Base-by-base conservation (phyloP, 2,329 filamentous ascomycete genomes). In the Chaetomiaceae sp. region DNA sequence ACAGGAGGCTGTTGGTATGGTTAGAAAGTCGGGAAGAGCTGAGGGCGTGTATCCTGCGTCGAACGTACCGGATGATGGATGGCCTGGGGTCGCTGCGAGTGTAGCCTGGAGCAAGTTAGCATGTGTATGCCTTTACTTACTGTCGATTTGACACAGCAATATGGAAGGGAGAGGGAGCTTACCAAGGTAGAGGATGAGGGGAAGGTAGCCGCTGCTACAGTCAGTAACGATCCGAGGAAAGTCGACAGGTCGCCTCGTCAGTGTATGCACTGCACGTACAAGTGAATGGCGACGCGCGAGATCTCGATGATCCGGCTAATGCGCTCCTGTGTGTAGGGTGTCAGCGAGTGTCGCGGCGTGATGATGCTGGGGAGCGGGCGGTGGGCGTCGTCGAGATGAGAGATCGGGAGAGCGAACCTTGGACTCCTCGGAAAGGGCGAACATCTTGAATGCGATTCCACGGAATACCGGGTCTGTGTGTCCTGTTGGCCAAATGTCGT, bases 301-400 rank as follows among this genome's bases (percentile, higher is more conserved):
- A 96, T 76, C 72, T 97, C 93, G 70, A 99, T 93, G 75, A 97
- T 81, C 78, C 91, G 92, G 66, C 88, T 85, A 73, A 99, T 96
- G 78, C 93, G 90, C 85, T 99, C 93, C 92, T 96, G 63, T 48
- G 44, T 17, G 9, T 5, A 60, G 8, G 46, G 44, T 33, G 25
- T 47, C 41, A 66, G 48, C 51, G 12, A 41, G 33, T 52, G 27
- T 16, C 19, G 16, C 27, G n/a, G 31, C n/a, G 17, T 51, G 27
- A n/a, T 5, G 30, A 17, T 19, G 16, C 20, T 19, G 25, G 17
- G 5, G 46, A 20, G 17, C n/a, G 20, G 14, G 20, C 16, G 16
- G n/a, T 3, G 16, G 5, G 12, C 1, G 23, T 12, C 12, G 14
- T n/a, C n/a, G n/a, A n/a, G n/a, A n/a, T n/a, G n/a, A 25, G 25